Percentiles rank a stretch among this genome's conserved stretches.
phyloP scores from a whole-genome alignment of 1,284 basidiomycete genomes.

The Trichosporon sp. region DNA sequence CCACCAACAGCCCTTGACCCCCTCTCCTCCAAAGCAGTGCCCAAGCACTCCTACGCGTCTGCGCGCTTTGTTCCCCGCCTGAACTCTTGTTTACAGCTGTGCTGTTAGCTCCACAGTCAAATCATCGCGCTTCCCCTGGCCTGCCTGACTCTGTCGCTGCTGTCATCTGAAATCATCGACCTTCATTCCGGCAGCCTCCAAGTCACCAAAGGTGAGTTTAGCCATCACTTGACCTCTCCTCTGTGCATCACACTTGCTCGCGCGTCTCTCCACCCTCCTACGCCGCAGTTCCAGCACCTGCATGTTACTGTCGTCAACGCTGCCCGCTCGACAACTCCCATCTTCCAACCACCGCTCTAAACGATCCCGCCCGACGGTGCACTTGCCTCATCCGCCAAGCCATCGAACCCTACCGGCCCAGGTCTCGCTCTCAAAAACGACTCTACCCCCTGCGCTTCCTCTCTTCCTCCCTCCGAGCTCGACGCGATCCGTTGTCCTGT shows the following conservation, averaged over 20 bases:
- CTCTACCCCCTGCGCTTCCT: background rate
- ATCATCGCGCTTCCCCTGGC: background rate
- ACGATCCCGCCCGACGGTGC: conserved; percentile 11
- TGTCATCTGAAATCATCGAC: conserved; percentile 15
- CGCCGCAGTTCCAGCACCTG: background rate
- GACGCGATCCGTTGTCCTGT: background rate
- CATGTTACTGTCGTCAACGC: background rate
- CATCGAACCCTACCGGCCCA: background rate
- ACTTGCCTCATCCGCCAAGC: conserved; percentile 13
- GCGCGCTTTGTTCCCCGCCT: conserved; percentile 7
- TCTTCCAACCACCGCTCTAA: background rate
- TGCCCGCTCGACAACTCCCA: background rate
- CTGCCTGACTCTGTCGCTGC: background rate
- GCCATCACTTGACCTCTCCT: conserved; percentile 17
- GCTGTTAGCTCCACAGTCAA: conserved; percentile 15
- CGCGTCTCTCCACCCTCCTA: background rate
- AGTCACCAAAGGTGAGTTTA: conserved; percentile 15
- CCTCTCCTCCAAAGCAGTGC: conserved; percentile 1
- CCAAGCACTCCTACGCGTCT: background rate
- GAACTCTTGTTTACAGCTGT: conserved; percentile 13
- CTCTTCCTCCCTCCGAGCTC: background rate
- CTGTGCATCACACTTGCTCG: conserved; percentile 4
- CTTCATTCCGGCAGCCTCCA: background rate
- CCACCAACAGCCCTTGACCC: background rate
- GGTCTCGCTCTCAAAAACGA: background rate